Evolutionary conservation across 2,329 filamentous ascomycete genomes (phyloP), one percentile per base, ranked within the genome.

Genomic region (Fusarium sp.): DNA sequence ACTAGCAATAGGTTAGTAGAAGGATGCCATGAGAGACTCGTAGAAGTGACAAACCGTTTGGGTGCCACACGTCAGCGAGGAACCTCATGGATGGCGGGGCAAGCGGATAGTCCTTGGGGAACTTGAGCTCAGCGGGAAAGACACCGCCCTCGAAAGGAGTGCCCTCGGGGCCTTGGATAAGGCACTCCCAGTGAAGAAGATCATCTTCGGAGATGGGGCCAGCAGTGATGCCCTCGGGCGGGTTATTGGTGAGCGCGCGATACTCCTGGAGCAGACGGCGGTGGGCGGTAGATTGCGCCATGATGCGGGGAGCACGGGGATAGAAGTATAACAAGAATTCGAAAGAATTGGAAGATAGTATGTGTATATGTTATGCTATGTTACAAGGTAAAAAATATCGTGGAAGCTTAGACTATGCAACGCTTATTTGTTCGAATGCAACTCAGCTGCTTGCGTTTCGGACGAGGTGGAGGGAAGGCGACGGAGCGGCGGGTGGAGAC

Each of bases 11-110:
- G 24, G 20, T 51, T 15, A 68, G 48, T 26, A 53, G 43, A 46
- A 30, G 40, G 32, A 19, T 11, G 15, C 13, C 35, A n/a, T 26
- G n/a, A 20, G 19, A 19, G n/a, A 24, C 15, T 24, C 26, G 9
- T 11, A 30, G 48, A 56, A 47, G 49, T 33, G 37, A 53, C 83
- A 39, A 79, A 97, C 94, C 93, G 79, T 99, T 99, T 0, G 96
- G 96, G 83, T 99, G 96, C 89, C 94, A 98, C 71, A 99, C 90
- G 75, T 96, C 93, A 54, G 92, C 92, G 52, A 96, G 84, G 79
- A 99, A 99, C 79, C 92, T 93, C 95, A 99, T 98, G 40, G 92
- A 94, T 10, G 96, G 96, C 65, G 96, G 96, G 72, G 94, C 92
- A 7, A 98, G 87, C n/a, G 96, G 96, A 76, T 99, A 99, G 80